Conservation (phyloP, 768 basidiomycete species). For the Agrocybe praecox region DNA sequence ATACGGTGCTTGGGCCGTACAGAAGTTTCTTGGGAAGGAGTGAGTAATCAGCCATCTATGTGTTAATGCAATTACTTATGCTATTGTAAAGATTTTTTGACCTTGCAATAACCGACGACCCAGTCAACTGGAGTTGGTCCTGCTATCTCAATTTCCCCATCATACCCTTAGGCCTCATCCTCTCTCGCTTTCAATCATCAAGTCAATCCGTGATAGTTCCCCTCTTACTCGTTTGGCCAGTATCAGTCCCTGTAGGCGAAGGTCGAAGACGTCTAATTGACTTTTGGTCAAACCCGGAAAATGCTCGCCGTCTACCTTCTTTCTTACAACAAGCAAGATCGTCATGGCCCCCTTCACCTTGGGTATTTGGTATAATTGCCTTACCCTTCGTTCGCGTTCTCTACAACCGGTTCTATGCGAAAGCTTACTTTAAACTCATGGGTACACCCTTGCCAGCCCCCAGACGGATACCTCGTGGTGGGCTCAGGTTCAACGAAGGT, state of each 20-base stretch:
- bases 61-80: background rate
- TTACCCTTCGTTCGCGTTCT: slow-evolving; percentile 48
- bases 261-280: slow-evolving; percentile 29
- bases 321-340: slow-evolving; percentile 22
- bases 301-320: slow-evolving; percentile 34
- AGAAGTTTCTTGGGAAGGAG: slow-evolving; percentile 72
- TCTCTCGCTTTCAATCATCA: slow-evolving; percentile 52
- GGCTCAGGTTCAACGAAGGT: slow-evolving; percentile 30
- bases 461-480: slow-evolving; percentile 25
- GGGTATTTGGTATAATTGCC: slow-evolving; percentile 55
- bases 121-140: slow-evolving; percentile 73
- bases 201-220: slow-evolving; percentile 41
- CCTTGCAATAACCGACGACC: slow-evolving; percentile 66
- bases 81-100: slow-evolving; percentile 50
- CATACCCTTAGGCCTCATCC: slow-evolving; percentile 67
- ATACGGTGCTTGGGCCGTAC: slow-evolving; percentile 75
- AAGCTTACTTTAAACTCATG: slow-evolving; percentile 45
- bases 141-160: slow-evolving; percentile 76
- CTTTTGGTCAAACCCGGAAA: slow-evolving; percentile 35
- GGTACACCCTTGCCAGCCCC: slow-evolving; percentile 34
- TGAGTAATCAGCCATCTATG: slow-evolving; percentile 27
- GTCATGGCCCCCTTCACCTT: slow-evolving; percentile 63
- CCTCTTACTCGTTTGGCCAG: slow-evolving; percentile 51
- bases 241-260: slow-evolving; percentile 35
- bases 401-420: slow-evolving; percentile 43